These are phyloP conservation scores for Diaporthe citrichinensis DNA, from an alignment of 2,329 filamentous ascomycete genomes.

Conservation along the genomic window DNA sequence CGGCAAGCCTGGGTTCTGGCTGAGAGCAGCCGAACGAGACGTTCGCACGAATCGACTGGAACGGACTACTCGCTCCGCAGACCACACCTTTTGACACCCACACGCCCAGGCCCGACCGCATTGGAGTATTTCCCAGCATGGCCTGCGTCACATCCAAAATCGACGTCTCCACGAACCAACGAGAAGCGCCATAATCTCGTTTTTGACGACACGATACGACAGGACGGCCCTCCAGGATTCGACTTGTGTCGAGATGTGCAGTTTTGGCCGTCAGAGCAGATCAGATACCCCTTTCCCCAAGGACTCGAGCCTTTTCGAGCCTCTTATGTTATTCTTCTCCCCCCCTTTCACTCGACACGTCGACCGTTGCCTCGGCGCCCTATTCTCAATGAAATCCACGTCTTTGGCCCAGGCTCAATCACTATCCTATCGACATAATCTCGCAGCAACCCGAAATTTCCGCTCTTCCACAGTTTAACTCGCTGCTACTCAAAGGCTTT, in stretches of 20 bases:
- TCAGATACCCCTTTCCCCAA: constrained; percentile 41
- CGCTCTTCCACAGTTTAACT: constrained; percentile 33
- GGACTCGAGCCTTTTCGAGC: constrained; percentile 37
- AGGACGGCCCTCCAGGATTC: constrained; percentile 36
- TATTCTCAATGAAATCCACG: constrained; percentile 23
- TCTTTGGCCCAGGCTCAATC: constrained; percentile 34
- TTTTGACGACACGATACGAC: constrained; percentile 42
- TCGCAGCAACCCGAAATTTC: constrained; percentile 35
- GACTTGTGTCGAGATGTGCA: constrained; percentile 36
- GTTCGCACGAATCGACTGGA: constrained; percentile 32
- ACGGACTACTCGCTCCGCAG: constrained; percentile 29
- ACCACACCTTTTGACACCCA: constrained; percentile 27
- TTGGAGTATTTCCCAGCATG: constrained; percentile 24
- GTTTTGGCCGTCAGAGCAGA: constrained; percentile 41
- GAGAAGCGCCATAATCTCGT: constrained; percentile 44
- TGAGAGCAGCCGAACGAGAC: constrained; percentile 41
- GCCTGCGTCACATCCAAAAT: constrained; percentile 39
- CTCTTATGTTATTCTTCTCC: constrained; percentile 27
- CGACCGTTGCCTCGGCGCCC: constrained; percentile 30
- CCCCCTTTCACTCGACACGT: constrained; percentile 32
- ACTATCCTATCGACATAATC: constrained; percentile 38
- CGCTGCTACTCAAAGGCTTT: constrained; percentile 32
- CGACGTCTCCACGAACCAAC: constrained; percentile 40
- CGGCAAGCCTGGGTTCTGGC: constrained; percentile 33
- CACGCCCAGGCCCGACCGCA: constrained; percentile 32